Base-by-base conservation (phyloP, 2,329 filamentous ascomycete species). In the Cercospora sesami region DNA sequence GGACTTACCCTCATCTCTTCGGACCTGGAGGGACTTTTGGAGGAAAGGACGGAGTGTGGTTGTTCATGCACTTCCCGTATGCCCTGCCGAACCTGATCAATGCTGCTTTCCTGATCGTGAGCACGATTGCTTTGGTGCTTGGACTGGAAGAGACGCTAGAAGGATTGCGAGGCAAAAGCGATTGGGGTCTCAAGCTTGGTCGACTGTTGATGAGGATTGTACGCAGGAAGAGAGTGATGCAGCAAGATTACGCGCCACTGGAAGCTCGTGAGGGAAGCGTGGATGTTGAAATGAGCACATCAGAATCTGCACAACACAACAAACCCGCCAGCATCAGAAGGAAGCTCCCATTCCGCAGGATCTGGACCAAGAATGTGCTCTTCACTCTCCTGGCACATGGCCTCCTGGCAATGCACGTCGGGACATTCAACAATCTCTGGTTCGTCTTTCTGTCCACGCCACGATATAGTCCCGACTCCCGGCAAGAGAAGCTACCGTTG, bases 61-160 rank as follows among this genome's bases (percentile, higher is more conserved):
- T 83, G 69, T 91, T 90, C 88, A 87, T 91, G 82, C 81, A 80
- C 21, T 92, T 87, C 78, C 90, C 90, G 0, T 92, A 90, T 78
- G 89, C 89, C 1, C 79, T 92, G 45, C 90, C 90, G 0, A 91
- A 90, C 73, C 78, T 92, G 0, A 80, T 91, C 60, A 91, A 88
- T 73, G 87, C 87, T 1, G 69, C 84, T 0, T 88, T 90, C 66
- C 83, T 92, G 10, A 77, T 86, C 3, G 74, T 81, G 1, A 86
- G 88, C 0, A 83, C 86, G 0, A 60, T 85, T 4, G 80, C 84
- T 1, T 84, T 90, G 2, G 81, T 90, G 65, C 81, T 92, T 26
- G 89, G 87, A 12, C 82, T 92, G 1, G 89, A 92, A 76, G 90
- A 92, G 70, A 84, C 83, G 0, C 77, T 80, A 57, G 81, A 84